phyloP scores from a whole-genome alignment of 345 rosid genomes.

The Eucalyptus regnans region DNA sequence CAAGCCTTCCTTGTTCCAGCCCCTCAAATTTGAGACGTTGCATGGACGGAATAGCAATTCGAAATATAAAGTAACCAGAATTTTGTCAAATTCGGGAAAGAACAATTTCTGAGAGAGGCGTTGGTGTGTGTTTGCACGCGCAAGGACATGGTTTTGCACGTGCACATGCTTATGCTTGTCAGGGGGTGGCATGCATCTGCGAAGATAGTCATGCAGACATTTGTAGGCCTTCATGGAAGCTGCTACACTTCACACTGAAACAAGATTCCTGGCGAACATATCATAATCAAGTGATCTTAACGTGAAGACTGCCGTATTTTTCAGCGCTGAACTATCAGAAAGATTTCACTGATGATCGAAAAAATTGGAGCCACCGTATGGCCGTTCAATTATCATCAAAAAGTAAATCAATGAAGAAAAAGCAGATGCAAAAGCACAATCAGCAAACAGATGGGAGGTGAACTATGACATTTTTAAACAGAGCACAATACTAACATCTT shows the following conservation, averaged over 20 bases:
- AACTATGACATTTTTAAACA: neutral
- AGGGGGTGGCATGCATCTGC: neutral
- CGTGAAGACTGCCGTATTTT: neutral
- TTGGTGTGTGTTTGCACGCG: neutral
- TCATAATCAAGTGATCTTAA: neutral
- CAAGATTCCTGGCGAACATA: neutral
- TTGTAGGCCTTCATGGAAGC: neutral
- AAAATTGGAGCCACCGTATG: neutral
- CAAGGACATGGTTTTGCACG: neutral
- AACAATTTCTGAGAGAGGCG: neutral
- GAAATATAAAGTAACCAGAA: neutral
- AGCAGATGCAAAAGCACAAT: neutral
- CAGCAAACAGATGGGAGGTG: neutral
- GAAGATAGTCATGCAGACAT: neutral
- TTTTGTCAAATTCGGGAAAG: neutral
- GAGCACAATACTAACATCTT: neutral
- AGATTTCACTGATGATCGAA: neutral
- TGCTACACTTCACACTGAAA: neutral
- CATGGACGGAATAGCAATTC: neutral
- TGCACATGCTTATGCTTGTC: neutral
- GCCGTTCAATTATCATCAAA: neutral
- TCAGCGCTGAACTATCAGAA: neutral
- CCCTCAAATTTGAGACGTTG: neutral
- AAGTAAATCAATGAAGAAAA: neutral
- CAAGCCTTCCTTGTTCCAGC: neutral